phyloP scores from a whole-genome alignment of 192 early-diverging fungal genomes.

The Paraglomus brasilianum region DNA sequence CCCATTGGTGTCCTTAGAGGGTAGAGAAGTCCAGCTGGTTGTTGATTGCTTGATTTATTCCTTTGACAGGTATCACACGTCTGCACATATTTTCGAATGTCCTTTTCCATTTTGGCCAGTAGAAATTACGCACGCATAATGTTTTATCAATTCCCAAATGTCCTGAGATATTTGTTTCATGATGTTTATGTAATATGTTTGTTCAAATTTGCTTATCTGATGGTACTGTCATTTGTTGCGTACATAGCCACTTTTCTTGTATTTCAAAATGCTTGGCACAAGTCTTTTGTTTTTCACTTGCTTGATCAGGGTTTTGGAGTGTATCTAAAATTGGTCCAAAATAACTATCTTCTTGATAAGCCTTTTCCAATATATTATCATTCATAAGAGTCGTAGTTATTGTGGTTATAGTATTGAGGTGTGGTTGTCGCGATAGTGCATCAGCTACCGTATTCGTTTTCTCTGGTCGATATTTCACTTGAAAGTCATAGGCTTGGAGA shows the following conservation, averaged over 20 bases:
- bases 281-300: neutral
- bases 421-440: slow-evolving; percentile 33
- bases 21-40: slow-evolving; percentile 34
- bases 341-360: neutral
- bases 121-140: neutral
- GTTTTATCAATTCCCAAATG: slow-evolving; percentile 39
- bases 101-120: slow-evolving; percentile 27
- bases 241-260: neutral
- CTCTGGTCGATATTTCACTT: slow-evolving; percentile 17
- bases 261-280: slow-evolving; percentile 11
- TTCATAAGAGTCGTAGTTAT: neutral
- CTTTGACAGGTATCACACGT: slow-evolving; percentile 32
- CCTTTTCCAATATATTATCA: neutral
- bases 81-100: slow-evolving; percentile 25
- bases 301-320: neutral
- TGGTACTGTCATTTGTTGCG: neutral
- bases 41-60: slow-evolving; percentile 30
- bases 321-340: neutral
- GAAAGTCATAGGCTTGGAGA: neutral
- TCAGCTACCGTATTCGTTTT: slow-evolving; percentile 34
- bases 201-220: neutral
- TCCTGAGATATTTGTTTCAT: slow-evolving; percentile 32
- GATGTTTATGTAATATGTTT: slow-evolving; percentile 13
- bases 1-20: slow-evolving; percentile 36
- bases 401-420: no score